Percentiles rank a stretch among this genome's conserved stretches.
phyloP scores from a whole-genome alignment of 2,329 filamentous ascomycete species.

The Alternaria viburni region DNA sequence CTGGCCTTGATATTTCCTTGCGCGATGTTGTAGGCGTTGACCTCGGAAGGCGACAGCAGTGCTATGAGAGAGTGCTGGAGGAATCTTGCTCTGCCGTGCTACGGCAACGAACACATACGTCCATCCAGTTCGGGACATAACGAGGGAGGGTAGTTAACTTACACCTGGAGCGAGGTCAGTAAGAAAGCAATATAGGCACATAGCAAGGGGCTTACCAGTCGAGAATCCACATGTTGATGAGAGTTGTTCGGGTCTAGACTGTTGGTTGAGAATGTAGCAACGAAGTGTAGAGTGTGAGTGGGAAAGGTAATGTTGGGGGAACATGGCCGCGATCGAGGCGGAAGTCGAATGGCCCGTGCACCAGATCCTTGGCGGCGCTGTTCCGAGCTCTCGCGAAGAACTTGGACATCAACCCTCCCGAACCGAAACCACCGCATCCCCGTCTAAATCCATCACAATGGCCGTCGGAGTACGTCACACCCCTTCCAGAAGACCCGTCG shows the following conservation, averaged over 20 bases:
- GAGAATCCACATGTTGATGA: slow-evolving; percentile 78
- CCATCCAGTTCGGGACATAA: neutral
- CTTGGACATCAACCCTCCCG: slow-evolving; percentile 55
- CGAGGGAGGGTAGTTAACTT: slow-evolving; percentile 24
- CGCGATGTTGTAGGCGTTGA: neutral
- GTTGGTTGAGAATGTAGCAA: neutral
- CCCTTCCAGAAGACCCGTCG: slow-evolving; percentile 15
- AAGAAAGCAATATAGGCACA: neutral
- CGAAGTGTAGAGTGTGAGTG: neutral
- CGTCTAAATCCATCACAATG: slow-evolving; percentile 52
- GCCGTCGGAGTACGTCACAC: slow-evolving; percentile 51
- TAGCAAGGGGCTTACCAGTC: slow-evolving; percentile 69
- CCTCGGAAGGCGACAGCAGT: neutral
- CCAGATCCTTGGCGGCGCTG: slow-evolving; percentile 13
- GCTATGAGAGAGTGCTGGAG: neutral
- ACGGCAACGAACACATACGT: neutral
- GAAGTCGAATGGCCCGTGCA: slow-evolving; percentile 4
- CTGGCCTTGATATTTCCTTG: neutral
- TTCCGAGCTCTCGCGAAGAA: slow-evolving; percentile 29
- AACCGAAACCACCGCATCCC: slow-evolving; percentile 48
- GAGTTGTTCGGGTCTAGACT: neutral
- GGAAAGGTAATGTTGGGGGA: slow-evolving; percentile 11
- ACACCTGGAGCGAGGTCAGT: slow-evolving; percentile 37
- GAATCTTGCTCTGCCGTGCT: neutral
- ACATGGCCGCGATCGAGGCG: slow-evolving; percentile 9